Evolutionary conservation across 2,329 filamentous ascomycete species (phyloP).

Genomic region (Penicillium sp.): DNA sequence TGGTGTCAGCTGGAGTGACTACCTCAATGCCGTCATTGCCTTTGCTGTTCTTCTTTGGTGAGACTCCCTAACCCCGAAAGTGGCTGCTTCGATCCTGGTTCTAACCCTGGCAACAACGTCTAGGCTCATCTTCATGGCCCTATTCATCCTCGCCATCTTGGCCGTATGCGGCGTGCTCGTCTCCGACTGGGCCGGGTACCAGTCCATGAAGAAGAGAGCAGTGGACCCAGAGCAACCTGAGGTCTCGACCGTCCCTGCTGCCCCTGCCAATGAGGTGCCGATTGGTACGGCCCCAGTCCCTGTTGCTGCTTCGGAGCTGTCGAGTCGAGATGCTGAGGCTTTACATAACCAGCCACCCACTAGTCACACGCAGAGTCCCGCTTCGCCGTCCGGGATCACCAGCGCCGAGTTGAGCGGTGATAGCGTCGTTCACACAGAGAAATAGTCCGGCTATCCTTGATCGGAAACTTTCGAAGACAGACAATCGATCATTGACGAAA

Average conservation of each 20-base stretch:
- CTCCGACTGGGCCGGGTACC: conserved; percentile 35
- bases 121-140: conserved; percentile 36
- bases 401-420: conserved; percentile 19
- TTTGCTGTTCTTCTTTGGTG: conserved; percentile 38
- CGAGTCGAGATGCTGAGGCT: conserved; percentile 23
- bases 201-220: conserved; percentile 21
- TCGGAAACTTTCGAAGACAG: background rate
- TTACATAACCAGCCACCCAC: conserved; percentile 23
- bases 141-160: conserved; percentile 34
- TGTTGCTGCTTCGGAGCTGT: conserved; percentile 17
- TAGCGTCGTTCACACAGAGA: conserved; percentile 8
- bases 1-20: conserved; percentile 14
- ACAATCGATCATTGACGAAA: background rate
- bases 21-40: conserved; percentile 33
- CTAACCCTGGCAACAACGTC: background rate
- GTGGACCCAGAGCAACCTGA: background rate
- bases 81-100: too few relatives aligned
- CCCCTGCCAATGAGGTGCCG: conserved; percentile 16
- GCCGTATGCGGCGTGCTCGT: conserved; percentile 33
- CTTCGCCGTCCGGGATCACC: conserved; percentile 11
- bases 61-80: background rate
- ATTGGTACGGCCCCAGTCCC: conserved; percentile 22
- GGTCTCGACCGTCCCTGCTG: conserved; percentile 6
- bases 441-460: conserved; percentile 7
- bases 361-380: conserved; percentile 16